A percentile compares a stretch with the other conserved stretches of the same genome.
Conservation (phyloP, 352 stramenopile genomes). For the Peronospora belbahrii region DNA sequence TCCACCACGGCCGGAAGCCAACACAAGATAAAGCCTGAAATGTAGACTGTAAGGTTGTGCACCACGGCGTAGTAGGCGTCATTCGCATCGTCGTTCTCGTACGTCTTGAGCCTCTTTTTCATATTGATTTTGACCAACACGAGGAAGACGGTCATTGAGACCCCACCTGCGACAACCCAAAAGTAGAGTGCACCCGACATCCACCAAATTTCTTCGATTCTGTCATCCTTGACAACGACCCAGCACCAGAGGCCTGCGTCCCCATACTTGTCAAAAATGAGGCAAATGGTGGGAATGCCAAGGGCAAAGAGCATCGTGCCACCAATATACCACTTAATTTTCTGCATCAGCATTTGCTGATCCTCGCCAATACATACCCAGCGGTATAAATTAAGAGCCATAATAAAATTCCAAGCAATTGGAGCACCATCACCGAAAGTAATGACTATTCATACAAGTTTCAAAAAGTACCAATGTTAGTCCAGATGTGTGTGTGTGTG, state of each 20-base stretch:
- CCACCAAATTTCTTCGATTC: slow-evolving; percentile 54
- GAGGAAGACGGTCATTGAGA: slow-evolving; percentile 51
- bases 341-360: slow-evolving; percentile 74
- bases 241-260: slow-evolving; percentile 74
- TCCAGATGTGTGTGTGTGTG: no score
- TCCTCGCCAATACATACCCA: slow-evolving; percentile 81
- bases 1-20: slow-evolving; percentile 66
- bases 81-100: slow-evolving; percentile 68
- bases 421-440: slow-evolving; percentile 66
- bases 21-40: slow-evolving; percentile 71
- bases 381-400: slow-evolving; percentile 74
- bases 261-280: slow-evolving; percentile 55
- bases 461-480: no score
- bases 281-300: slow-evolving; percentile 37
- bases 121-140: slow-evolving; percentile 78
- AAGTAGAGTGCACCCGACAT: slow-evolving; percentile 68
- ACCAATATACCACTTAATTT: slow-evolving; percentile 77
- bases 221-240: slow-evolving; percentile 46
- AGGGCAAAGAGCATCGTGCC: slow-evolving; percentile 54
- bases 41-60: slow-evolving; percentile 80
- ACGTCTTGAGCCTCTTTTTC: slow-evolving; percentile 55
- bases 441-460: no score
- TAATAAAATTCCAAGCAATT: slow-evolving; percentile 81
- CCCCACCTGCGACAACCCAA: slow-evolving; percentile 57
- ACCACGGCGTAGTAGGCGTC: slow-evolving; percentile 74